A percentile compares a stretch with the other conserved stretches of the same genome.
Evolutionary conservation across 2,329 filamentous ascomycete species (phyloP).

Genomic region (Chrysoporthe puriensis): DNA sequence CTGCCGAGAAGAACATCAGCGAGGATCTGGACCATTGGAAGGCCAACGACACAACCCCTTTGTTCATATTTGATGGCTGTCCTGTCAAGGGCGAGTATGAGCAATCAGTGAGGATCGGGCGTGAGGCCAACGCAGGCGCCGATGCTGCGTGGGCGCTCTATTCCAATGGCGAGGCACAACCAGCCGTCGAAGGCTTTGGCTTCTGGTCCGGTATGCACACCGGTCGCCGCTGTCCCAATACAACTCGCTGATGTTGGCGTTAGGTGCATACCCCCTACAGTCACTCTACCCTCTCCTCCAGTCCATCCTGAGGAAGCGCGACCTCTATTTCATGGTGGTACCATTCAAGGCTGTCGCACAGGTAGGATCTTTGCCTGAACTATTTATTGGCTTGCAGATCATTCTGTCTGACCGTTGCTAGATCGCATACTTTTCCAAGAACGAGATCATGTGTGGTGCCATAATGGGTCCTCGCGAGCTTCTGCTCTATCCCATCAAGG

Average conservation of each 20-base stretch:
- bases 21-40: slow-evolving; percentile 75
- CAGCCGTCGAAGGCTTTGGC: slow-evolving; percentile 86
- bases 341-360: slow-evolving; percentile 88
- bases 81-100: slow-evolving; percentile 77
- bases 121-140: slow-evolving; percentile 70
- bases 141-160: slow-evolving; percentile 87
- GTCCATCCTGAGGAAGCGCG: slow-evolving; percentile 68
- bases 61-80: slow-evolving; percentile 93
- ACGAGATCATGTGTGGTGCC: slow-evolving; percentile 68
- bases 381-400: too few relatives aligned
- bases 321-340: slow-evolving; percentile 77
- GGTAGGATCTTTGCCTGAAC: slow-evolving; percentile 52
- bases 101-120: slow-evolving; percentile 65
- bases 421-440: slow-evolving; percentile 64
- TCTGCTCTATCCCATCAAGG: slow-evolving; percentile 82
- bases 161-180: slow-evolving; percentile 75
- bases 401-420: slow-evolving; percentile 38
- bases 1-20: slow-evolving; percentile 75
- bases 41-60: slow-evolving; percentile 69
- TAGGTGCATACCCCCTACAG: slow-evolving; percentile 72
- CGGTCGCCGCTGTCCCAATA: slow-evolving; percentile 21
- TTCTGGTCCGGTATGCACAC: slow-evolving; percentile 65
- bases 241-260: slow-evolving; percentile 16
- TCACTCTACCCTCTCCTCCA: slow-evolving; percentile 79
- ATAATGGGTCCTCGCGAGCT: slow-evolving; percentile 85